Base-by-base conservation (phyloP, 495 filamentous ascomycete genomes). In the Penicillium maclennaniae region DNA sequence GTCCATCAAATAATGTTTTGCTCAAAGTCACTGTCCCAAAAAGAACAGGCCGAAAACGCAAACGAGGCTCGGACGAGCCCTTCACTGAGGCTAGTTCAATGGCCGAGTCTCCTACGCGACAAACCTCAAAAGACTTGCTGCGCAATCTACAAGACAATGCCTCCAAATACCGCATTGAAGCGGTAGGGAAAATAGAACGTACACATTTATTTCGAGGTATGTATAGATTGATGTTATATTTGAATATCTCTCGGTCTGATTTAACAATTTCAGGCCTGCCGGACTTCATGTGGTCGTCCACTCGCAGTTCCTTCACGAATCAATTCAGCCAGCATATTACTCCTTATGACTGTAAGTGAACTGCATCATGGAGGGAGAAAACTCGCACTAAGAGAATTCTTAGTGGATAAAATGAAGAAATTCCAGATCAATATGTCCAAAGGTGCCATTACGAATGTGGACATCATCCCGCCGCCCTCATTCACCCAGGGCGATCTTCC, bases 11-110 rank as follows among this genome's bases (percentile, higher is more conserved):
- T 56, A 93, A 96, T 59, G 66, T 97, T 25, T 75, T 97, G 20
- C 75, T 98, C 21, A 91, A 91, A 69, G 78, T 98, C 42, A 90
- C 87, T 0, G 83, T 96, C 2, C 95, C 95, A 0, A 92, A 87
- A 67, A 74, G 88, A 41, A 95, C 89, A 6, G 90, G 91, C 4
- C 80, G 90, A 41, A 96, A 88, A 65, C 81, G 90, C 27, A 93
- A 89, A 68, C 74, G 83, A 43, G 89, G 88, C 7, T 84, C 83
- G 7, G 59, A 82, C 51, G 87, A 78, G 27, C 85, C 86, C 1
- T 95, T 86, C 59, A 56, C 60, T 6, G 62, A 67, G 14, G 62
- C 56, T 4, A 45, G 53, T 3, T 36, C 56, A 0, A 46, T 51
- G 6, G 36, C 42, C 6, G 58, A 54, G 21, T 28, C 51, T 6